Evolutionary conservation across 352 stramenopile species (phyloP).

Genomic region (Phytophthora europaea): DNA sequence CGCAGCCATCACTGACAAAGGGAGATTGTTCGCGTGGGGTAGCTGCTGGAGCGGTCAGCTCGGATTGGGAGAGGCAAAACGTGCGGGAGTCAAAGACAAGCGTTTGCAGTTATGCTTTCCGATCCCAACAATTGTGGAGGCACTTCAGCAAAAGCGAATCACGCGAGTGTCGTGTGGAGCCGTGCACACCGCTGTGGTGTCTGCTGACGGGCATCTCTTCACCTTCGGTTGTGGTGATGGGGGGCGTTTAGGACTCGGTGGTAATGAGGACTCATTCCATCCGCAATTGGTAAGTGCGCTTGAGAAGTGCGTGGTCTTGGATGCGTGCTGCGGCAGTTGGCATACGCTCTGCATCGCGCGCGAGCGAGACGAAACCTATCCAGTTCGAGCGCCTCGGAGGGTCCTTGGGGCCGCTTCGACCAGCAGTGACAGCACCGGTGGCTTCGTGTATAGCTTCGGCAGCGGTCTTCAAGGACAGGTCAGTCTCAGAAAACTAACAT

Average conservation of each 20-base stretch:
- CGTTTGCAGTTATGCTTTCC: conserved; percentile 70
- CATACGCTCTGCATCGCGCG: conserved; percentile 76
- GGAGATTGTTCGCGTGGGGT: conserved; percentile 70
- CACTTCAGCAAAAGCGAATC: conserved; percentile 53
- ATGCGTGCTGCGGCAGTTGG: conserved; percentile 73
- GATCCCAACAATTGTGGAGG: conserved; percentile 67
- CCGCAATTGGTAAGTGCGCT: conserved; percentile 63
- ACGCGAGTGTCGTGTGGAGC: conserved; percentile 91
- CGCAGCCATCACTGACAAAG: conserved; percentile 56
- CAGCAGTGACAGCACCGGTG: conserved; percentile 22
- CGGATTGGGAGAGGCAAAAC: conserved; percentile 65
- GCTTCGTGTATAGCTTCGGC: conserved; percentile 75
- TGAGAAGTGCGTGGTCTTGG: conserved; percentile 60
- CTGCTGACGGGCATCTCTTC: conserved; percentile 69
- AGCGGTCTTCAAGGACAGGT: conserved; percentile 76
- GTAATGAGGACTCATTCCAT: conserved; percentile 47
- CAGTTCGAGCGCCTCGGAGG: conserved; percentile 5
- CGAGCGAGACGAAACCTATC: conserved; percentile 21
- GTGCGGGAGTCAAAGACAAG: conserved; percentile 61
- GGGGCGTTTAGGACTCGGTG: conserved; percentile 89
- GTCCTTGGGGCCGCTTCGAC: not conserved
- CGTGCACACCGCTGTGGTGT: conserved; percentile 79
- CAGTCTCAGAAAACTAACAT: not conserved
- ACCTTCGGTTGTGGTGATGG: conserved; percentile 93
- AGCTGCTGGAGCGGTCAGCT: conserved; percentile 79